Conservation (phyloP, 163 green algal genomes). For the Prototheca wickerhamii region DNA sequence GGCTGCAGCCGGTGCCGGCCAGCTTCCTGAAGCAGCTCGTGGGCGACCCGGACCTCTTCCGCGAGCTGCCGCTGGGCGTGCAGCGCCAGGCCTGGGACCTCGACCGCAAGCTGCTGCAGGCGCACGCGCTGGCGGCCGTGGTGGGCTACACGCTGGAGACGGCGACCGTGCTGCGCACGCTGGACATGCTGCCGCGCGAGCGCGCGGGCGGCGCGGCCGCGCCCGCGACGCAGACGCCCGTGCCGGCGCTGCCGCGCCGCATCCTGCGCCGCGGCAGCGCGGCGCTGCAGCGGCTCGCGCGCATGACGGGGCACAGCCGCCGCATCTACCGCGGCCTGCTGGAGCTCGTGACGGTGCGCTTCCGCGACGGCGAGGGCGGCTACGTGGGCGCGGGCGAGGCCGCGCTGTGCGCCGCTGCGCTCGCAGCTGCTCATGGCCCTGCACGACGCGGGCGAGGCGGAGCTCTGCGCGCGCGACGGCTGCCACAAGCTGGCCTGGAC, state of each 20-base stretch:
- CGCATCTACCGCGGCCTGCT: constrained; percentile 55
- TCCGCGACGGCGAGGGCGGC: constrained; percentile 42
- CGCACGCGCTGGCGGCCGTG: constrained; percentile 55
- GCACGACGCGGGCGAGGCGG: constrained; percentile 49
- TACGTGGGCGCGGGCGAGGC: constrained; percentile 44
- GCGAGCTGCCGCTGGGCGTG: constrained; percentile 54
- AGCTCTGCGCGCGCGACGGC: constrained; percentile 33
- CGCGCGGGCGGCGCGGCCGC: background rate
- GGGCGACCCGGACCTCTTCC: constrained; percentile 64
- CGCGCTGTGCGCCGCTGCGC: constrained; percentile 43
- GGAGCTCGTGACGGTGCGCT: constrained; percentile 48
- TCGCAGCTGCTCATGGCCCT: constrained; percentile 71
- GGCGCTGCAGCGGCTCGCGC: constrained; percentile 45
- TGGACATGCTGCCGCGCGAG: constrained; percentile 44
- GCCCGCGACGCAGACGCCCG: background rate
- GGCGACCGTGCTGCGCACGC: constrained; percentile 46
- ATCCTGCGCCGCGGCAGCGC: constrained; percentile 40
- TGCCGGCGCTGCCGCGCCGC: constrained; percentile 19
- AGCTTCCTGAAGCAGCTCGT: constrained; percentile 75
- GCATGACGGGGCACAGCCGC: constrained; percentile 53
- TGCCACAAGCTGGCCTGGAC: constrained; percentile 68
- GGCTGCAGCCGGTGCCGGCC: constrained; percentile 43
- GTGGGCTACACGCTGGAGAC: constrained; percentile 59
- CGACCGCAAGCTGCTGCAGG: constrained; percentile 70
- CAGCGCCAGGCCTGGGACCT: constrained; percentile 77